phyloP scores from a whole-genome alignment of 805 yeast genomes.

The Maudiozyma barnettii region DNA sequence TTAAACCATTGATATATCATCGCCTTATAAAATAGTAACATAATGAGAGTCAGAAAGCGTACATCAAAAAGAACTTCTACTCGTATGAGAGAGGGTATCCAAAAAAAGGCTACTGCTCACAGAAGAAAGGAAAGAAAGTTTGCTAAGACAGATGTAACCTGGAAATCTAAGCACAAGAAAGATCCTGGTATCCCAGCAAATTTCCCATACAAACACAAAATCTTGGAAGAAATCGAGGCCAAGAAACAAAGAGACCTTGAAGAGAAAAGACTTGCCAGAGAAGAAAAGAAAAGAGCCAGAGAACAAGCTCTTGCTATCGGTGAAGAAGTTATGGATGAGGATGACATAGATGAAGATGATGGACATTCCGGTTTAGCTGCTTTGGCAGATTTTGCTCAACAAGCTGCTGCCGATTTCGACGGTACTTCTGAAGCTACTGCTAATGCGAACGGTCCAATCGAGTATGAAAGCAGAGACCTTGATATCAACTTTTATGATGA shows the following conservation, averaged over 20 bases:
- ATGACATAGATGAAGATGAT: constrained; percentile 33
- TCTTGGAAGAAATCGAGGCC: constrained; percentile 63
- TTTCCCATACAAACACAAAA: constrained; percentile 87
- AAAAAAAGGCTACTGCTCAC: constrained; percentile 91
- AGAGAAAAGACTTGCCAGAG: constrained; percentile 42
- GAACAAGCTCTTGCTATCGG: constrained; percentile 31
- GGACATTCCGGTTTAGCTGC: constrained; percentile 64
- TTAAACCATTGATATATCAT: too few relatives aligned
- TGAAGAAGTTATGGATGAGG: constrained; percentile 31
- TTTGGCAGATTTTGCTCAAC: constrained; percentile 78
- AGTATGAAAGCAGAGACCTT: constrained; percentile 42
- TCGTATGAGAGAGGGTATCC: constrained; percentile 91
- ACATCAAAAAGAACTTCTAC: constrained; percentile 86
- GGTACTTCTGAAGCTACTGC: constrained; percentile 35
- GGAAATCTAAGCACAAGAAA: constrained; percentile 77
- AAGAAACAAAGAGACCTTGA: constrained; percentile 47
- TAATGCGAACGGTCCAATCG: constrained; percentile 36
- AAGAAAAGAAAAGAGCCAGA: constrained; percentile 36
- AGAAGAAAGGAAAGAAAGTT: constrained; percentile 72
- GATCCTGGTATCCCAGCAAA: constrained; percentile 93
- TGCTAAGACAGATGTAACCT: constrained; percentile 84
- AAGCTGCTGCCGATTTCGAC: constrained; percentile 70
- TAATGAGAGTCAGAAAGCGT: constrained; percentile 45
- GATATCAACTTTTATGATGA: constrained; percentile 37
- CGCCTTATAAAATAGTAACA: not conserved